Base-by-base conservation (phyloP, 2,329 filamentous ascomycete genomes). In the Fusarium sp. region DNA sequence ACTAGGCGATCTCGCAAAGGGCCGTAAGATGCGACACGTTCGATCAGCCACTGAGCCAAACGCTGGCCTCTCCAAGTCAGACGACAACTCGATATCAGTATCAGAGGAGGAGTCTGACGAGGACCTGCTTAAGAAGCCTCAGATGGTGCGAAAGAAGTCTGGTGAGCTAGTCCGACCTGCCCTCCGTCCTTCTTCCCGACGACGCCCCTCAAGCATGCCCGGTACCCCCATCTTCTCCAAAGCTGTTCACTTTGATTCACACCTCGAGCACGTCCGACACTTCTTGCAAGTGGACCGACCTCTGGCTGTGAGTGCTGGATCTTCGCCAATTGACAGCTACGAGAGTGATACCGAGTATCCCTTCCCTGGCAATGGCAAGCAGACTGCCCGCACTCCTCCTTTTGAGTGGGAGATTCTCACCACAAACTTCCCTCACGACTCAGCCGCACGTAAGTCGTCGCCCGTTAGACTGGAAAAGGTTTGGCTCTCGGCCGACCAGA, bases 171-270 rank as follows among this genome's bases (percentile, higher is more conserved):
- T 99, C 64, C 92, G 96, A 76, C 96, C 96, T 18, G 96, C 96
- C 25, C 88, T 99, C 57, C 91, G 96, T 56, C 90, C 92, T 42
- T 86, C 93, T 18, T 93, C 93, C n/a, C 89, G 89, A 73, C 88
- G 94, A 73, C 90, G 96, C 64, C 95, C 95, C 2, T 97, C 94
- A 7, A 98, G 95, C 84, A 97, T 98, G 94, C 96, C 96, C 14
- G 96, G 96, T 60, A 99, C 96, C 1, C 96, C 96, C 1, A 96
- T 95, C 14, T 98, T 95, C 80, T 93, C 92, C 75, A 99, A 99
- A 82, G 94, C 93, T 18, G 96, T 99, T n/a, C 96, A 99, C 82
- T 99, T 99, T 80, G 96, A 98, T 82, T 94, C 95, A 31, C 94
- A 97, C 79, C 90, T 98, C 42, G 96, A 98, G 83, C 95, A 98